These are phyloP conservation scores for Penicillium frequentans DNA, from an alignment of 2,329 filamentous ascomycete species.

Conservation along the genomic window DNA sequence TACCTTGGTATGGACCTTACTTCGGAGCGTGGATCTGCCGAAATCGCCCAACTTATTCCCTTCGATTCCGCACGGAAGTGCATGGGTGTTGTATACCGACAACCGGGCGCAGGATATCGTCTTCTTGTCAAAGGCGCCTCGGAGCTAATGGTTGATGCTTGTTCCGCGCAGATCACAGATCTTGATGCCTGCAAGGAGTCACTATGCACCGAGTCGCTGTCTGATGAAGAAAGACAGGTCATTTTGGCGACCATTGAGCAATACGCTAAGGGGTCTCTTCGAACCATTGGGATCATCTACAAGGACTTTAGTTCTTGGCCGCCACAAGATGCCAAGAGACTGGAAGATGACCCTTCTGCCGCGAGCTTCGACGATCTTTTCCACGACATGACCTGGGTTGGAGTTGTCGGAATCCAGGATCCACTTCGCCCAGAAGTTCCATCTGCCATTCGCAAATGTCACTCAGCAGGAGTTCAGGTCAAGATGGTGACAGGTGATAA, in stretches of 20 bases:
- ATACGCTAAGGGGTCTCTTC: slow-evolving; percentile 60
- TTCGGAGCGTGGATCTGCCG: slow-evolving; percentile 62
- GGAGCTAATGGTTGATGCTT: slow-evolving; percentile 45
- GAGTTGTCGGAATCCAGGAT: slow-evolving; percentile 73
- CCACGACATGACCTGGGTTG: slow-evolving; percentile 70
- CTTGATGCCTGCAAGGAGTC: slow-evolving; percentile 26
- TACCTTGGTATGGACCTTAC: slow-evolving; percentile 67
- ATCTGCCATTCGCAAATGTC: slow-evolving; percentile 66
- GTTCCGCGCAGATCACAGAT: slow-evolving; percentile 35
- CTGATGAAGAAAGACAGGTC: slow-evolving; percentile 25
- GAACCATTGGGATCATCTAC: slow-evolving; percentile 74
- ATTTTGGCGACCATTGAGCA: slow-evolving; percentile 39
- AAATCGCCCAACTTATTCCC: slow-evolving; percentile 67
- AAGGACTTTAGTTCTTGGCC: slow-evolving; percentile 71
- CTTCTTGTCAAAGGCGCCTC: slow-evolving; percentile 51
- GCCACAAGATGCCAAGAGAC: slow-evolving; percentile 54
- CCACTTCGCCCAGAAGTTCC: slow-evolving; percentile 68
- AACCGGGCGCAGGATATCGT: slow-evolving; percentile 41
- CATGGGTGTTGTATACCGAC: slow-evolving; percentile 50
- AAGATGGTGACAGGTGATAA: slow-evolving; percentile 75
- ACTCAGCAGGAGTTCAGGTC: slow-evolving; percentile 67
- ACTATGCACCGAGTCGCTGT: slow-evolving; percentile 25
- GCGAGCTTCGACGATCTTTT: slow-evolving; percentile 69
- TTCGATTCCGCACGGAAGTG: slow-evolving; percentile 77
- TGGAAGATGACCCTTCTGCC: slow-evolving; percentile 62